Percentiles rank a stretch among this genome's conserved stretches.
phyloP scores from a whole-genome alignment of 495 filamentous ascomycete genomes.

The Usnea hakonensis region DNA sequence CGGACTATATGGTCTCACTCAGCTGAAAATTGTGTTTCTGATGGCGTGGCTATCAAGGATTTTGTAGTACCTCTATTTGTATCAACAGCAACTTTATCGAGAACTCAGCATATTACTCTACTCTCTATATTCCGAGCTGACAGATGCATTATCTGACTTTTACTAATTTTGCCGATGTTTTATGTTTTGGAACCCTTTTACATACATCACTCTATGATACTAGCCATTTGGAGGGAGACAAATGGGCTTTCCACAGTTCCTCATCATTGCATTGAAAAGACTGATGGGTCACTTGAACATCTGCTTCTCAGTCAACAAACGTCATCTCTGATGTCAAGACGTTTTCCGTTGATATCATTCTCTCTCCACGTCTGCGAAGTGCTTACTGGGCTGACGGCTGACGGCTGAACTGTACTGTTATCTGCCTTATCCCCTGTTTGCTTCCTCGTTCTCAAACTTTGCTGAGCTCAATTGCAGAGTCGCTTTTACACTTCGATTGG shows the following conservation, averaged over 20 bases:
- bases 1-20: background rate
- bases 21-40: conserved; percentile 4
- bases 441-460: background rate
- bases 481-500: background rate
- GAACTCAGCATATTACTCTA: conserved; percentile 5
- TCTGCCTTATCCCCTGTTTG: background rate
- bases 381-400: background rate
- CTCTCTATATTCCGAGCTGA: background rate
- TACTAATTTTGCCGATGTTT: background rate
- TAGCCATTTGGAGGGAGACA: background rate
- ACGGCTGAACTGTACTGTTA: background rate
- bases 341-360: too few relatives aligned
- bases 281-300: too few relatives aligned
- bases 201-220: background rate
- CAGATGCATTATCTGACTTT: background rate
- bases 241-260: background rate
- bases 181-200: background rate
- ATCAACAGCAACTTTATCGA: conserved; percentile 11
- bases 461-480: background rate
- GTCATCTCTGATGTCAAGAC: too few relatives aligned
- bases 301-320: too few relatives aligned
- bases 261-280: background rate
- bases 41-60: conserved; percentile 4
- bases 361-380: background rate
- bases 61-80: conserved; percentile 13